phyloP scores from a whole-genome alignment of 2,329 filamentous ascomycete species.

The Xylariaceae sp. region DNA sequence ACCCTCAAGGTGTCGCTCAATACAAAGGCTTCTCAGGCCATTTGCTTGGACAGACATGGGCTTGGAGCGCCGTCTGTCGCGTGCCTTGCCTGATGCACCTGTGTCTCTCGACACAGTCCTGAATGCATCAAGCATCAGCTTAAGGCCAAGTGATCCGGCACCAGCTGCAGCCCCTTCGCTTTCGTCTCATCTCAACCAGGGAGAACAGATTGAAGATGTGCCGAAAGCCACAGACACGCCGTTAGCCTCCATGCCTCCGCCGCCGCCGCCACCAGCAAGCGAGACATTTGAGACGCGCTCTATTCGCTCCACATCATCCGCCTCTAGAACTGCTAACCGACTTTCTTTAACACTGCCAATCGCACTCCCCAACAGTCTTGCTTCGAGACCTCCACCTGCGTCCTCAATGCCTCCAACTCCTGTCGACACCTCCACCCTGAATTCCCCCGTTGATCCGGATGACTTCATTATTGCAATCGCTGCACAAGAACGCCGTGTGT shows the following conservation, averaged over 20 bases:
- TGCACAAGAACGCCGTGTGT: constrained; percentile 85
- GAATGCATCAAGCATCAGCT: constrained; percentile 31
- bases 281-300: constrained; percentile 52
- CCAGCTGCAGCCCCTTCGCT: constrained; percentile 19
- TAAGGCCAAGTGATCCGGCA: constrained; percentile 26
- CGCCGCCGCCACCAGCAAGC: constrained; percentile 40
- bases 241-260: constrained; percentile 46
- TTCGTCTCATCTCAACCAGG: constrained; percentile 26
- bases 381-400: constrained; percentile 58
- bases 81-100: constrained; percentile 31
- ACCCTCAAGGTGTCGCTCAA: constrained; percentile 26
- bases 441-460: constrained; percentile 60
- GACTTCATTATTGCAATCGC: constrained; percentile 88
- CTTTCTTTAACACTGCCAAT: constrained; percentile 69
- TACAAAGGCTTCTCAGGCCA: constrained; percentile 27
- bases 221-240: constrained; percentile 32
- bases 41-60: constrained; percentile 37
- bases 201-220: constrained; percentile 20
- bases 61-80: constrained; percentile 36
- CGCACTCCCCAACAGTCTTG: constrained; percentile 57
- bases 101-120: constrained; percentile 38
- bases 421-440: constrained; percentile 49
- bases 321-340: constrained; percentile 61
- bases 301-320: constrained; percentile 58
- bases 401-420: constrained; percentile 59